Evolutionary conservation across 2,329 filamentous ascomycete genomes (phyloP).

Genomic region (Diaporthe aspalathi): DNA sequence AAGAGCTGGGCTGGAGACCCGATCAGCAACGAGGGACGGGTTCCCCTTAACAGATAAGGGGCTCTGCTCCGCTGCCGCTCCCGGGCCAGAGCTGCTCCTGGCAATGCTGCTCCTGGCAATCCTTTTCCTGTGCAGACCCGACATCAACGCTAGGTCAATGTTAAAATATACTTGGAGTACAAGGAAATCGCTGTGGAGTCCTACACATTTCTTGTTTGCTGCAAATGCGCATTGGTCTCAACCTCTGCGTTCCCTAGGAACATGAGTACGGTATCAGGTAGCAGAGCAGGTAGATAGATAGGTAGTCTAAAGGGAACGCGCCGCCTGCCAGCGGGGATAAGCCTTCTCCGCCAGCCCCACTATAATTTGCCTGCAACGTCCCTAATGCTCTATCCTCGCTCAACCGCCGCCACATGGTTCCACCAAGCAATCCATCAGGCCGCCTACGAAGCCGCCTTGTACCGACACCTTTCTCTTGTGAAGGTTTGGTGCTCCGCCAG

Average conservation of each 20-base stretch:
- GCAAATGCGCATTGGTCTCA: neutral
- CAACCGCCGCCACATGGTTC: neutral
- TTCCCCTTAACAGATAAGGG: conserved; percentile 13
- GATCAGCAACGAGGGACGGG: too few relatives aligned
- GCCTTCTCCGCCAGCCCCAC: neutral
- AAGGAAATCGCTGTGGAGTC: neutral
- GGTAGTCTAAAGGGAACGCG: too few relatives aligned
- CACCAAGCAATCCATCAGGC: neutral
- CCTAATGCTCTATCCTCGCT: neutral
- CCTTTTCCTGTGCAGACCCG: neutral
- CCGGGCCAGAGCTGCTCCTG: neutral
- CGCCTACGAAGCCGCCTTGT: neutral
- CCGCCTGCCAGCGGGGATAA: neutral
- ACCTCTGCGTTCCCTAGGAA: neutral
- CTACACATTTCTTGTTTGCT: neutral
- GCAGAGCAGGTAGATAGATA: too few relatives aligned
- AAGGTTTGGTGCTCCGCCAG: neutral
- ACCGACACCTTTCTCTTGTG: neutral
- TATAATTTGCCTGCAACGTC: conserved; percentile 17
- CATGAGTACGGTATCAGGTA: too few relatives aligned
- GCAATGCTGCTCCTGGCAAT: neutral
- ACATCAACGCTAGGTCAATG: neutral
- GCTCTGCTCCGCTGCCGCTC: neutral
- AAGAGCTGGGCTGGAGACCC: neutral
- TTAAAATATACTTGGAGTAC: neutral